Evolutionary conservation across 83 land plant genomes (phyloP), one percentile per base, ranked within the genome.

Genomic region (Isoetes engelmannii): DNA sequence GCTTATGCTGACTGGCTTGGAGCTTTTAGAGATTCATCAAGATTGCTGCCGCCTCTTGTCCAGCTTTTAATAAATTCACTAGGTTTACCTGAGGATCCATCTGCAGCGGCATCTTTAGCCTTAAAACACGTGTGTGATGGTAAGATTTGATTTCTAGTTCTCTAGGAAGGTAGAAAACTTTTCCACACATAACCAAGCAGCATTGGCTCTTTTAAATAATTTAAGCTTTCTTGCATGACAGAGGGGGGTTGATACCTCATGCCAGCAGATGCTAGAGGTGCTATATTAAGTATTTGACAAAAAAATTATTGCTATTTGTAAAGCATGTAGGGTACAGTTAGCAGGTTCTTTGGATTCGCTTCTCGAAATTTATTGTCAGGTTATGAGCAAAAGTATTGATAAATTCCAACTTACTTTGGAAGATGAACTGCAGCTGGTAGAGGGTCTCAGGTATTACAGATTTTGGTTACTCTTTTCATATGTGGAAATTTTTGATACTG

Each of bases 1-100:
- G 99, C 99, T 64, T 91, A 86, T 81, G 88, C 99, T 17, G 94
- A 88, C 55, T 95, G 99, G 99, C 77, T 95, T 49, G 79, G 85
- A 77, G 78, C 84, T 67, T 73, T 87, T 54, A 68, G 87, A 5
- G 66, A 70, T 79, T 89, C 86, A 70, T 70, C 67, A 13, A 62
- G 85, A 0, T 72, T 81, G 12, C 77, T 95, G 47, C 91, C 99
- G 50, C 59, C 79, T 51, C 56, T 95, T 6, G 69, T 95, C 18
- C 81, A 88, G 28, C 77, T 88, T 46, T 84, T 95, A n/a, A 87
- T 85, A 54, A 83, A 73, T 61, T 97, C 95, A 61, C 83, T 95
- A 80, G 55, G 82, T 57, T 63, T 63, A 58, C 83, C 91, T 59
- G 99, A 88, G 66, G 97, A 90, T 69, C 81, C 91, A 47, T 87